Conservation (phyloP, 495 filamentous ascomycete species). For the Penicillium roqueforti region DNA sequence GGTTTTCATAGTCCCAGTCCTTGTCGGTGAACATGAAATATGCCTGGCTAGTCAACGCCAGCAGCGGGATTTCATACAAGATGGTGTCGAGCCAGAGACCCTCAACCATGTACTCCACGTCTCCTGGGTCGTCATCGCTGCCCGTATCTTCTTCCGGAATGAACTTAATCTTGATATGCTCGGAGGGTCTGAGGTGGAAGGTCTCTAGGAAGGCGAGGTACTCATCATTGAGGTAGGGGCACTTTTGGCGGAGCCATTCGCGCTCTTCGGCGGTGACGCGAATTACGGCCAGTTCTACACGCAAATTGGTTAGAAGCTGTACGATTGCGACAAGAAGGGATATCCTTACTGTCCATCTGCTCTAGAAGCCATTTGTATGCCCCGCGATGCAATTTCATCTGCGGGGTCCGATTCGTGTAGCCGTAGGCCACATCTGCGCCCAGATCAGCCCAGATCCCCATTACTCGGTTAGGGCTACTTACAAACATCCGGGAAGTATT, state of each 20-base stretch:
- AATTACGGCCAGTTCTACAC: conserved; percentile 70
- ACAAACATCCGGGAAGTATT: conserved; percentile 80
- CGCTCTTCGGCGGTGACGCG: conserved; percentile 73
- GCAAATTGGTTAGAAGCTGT: not conserved
- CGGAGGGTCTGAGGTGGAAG: conserved; percentile 73
- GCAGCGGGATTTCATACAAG: conserved; percentile 92
- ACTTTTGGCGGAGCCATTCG: conserved; percentile 69
- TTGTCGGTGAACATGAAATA: conserved; percentile 93
- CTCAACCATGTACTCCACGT: conserved; percentile 65
- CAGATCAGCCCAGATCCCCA: conserved; percentile 16
- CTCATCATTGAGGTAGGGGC: conserved; percentile 69
- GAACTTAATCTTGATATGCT: conserved; percentile 75
- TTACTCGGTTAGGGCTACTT: conserved; percentile 20
- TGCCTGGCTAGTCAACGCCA: conserved; percentile 87
- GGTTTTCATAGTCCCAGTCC: conserved; percentile 80
- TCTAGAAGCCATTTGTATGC: conserved; percentile 82
- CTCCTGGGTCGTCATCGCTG: conserved; percentile 66
- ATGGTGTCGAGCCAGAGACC: conserved; percentile 94
- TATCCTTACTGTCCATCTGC: conserved; percentile 69
- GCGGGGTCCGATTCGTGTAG: conserved; percentile 90
- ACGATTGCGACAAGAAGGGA: not conserved
- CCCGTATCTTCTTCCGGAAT: conserved; percentile 59
- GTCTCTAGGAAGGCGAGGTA: conserved; percentile 78
- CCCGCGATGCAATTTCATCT: conserved; percentile 80
- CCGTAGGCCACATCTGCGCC: conserved; percentile 70